phyloP scores from a whole-genome alignment of 2,329 filamentous ascomycete species.

The Diaporthe humulicola region DNA sequence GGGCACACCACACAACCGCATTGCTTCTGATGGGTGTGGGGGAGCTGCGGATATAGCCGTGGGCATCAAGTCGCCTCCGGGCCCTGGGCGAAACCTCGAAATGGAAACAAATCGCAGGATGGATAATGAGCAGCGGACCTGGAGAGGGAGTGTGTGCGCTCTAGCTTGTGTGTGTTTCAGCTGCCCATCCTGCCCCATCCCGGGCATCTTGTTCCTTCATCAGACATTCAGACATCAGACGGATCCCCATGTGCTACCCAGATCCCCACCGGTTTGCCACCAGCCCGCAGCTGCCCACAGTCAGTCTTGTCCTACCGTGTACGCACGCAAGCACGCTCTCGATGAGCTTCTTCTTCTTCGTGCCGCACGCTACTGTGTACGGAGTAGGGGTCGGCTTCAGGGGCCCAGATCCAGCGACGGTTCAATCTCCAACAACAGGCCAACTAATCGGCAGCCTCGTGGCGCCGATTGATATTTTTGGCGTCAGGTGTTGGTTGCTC shows the following conservation, averaged over 20 bases:
- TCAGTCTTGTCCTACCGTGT: background rate
- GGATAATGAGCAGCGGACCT: background rate
- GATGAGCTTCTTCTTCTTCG: no score
- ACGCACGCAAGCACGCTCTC: no score
- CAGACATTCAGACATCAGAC: conserved; percentile 1
- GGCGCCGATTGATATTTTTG: conserved; percentile 26
- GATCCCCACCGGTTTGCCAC: conserved; percentile 9
- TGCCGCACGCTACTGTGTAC: no score
- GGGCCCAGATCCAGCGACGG: background rate
- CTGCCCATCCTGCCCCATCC: conserved; percentile 14
- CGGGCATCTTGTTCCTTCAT: conserved; percentile 10
- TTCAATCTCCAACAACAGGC: background rate
- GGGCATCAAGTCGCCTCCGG: background rate
- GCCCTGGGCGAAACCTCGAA: background rate
- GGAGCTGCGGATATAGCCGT: conserved; percentile 20
- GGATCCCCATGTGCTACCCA: background rate
- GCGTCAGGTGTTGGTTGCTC: conserved; percentile 23
- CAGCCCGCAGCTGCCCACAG: background rate
- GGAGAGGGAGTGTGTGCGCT: background rate
- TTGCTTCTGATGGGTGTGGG: background rate
- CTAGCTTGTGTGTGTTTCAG: conserved; percentile 20
- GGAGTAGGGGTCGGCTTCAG: no score
- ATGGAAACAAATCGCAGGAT: background rate
- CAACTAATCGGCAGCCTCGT: conserved; percentile 6
- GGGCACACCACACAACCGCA: background rate